These are phyloP conservation scores for Pinus tabuliformis DNA, from an alignment of 75 land plant species.

Conservation along the genomic window DNA sequence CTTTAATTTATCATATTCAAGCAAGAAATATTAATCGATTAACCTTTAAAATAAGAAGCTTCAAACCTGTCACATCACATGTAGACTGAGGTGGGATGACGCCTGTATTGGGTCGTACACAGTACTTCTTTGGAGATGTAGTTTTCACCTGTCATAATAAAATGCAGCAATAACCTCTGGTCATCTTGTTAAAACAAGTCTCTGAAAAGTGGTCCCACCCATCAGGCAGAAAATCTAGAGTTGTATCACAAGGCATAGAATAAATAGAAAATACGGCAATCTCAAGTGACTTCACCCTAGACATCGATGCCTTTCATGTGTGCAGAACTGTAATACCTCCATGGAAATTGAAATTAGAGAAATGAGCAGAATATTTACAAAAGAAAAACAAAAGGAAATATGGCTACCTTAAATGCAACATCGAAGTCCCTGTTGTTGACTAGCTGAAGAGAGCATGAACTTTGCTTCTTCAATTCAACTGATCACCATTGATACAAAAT, in stretches of 20 bases:
- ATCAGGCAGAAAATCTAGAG: background rate
- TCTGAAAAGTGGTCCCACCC: background rate
- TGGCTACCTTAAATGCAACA: constrained; percentile 59
- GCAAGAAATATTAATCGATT: background rate
- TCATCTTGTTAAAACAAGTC: background rate
- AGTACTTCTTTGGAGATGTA: constrained; percentile 87
- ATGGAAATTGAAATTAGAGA: background rate
- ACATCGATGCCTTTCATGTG: background rate
- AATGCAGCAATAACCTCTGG: background rate
- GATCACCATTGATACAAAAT: constrained; percentile 2
- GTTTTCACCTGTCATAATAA: constrained; percentile 75
- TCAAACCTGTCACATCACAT: constrained; percentile 70
- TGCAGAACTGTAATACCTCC: background rate
- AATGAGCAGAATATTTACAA: background rate
- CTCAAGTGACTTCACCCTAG: background rate
- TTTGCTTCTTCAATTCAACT: constrained; percentile 78
- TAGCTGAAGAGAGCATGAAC: constrained; percentile 49
- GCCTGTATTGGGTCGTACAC: constrained; percentile 90
- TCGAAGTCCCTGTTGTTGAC: constrained; percentile 38
- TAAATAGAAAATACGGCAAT: background rate
- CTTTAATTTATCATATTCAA: background rate
- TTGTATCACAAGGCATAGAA: background rate
- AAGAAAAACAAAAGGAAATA: background rate
- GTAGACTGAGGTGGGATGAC: constrained; percentile 55
- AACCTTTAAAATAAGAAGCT: background rate